Evolutionary conservation across 2,329 filamentous ascomycete genomes (phyloP), one percentile per base, ranked within the genome.

Genomic region (Rutstroemia sp.): DNA sequence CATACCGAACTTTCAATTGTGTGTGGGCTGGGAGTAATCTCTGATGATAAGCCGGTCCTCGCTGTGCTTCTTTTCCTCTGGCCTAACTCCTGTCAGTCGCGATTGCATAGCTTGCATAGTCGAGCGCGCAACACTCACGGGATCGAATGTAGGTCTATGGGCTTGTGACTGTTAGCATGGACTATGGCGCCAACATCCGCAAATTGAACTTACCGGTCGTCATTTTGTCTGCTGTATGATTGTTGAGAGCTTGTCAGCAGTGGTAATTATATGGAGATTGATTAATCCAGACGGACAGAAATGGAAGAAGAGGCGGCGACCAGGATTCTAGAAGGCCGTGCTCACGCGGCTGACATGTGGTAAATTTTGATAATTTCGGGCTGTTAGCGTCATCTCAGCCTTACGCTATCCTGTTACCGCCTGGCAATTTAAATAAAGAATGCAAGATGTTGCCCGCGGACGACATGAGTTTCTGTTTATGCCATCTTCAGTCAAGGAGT

Each of bases 11-110:
- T 75, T 99, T 99, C 69, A 99, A 85, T 62, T 89, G 86, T 12
- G 89, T 97, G 72, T 99, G 88, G 34, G 94, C 94, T 37, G 94
- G 92, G 14, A 96, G 85, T 16, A 97, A 87, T 66, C 94, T 88
- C 73, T 97, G 92, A 71, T 99, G 94, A 76, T 96, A 97, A 65
- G 91, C 92, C 50, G 90, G 89, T 48, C 94, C 94, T 67, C 91
- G 87, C 58, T 91, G 87, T 67, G 92, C 90, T 74, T 99, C 94
- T 78, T 96, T 96, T 71, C 94, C 94, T 70, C 87, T 84, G 44
- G 92, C 92, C 88, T 91, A 61, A 56, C 60, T 37, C n/a, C 6
- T 37, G 51, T 64, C 12, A 64, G 61, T 51, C 21, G 37, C 27
- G 10, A 25, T 44, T 9, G 17, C 44, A 19, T 19, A 19, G 19